phyloP scores from a whole-genome alignment of 2,329 filamentous ascomycete species.

The Tolypocladium ovalisporum region DNA sequence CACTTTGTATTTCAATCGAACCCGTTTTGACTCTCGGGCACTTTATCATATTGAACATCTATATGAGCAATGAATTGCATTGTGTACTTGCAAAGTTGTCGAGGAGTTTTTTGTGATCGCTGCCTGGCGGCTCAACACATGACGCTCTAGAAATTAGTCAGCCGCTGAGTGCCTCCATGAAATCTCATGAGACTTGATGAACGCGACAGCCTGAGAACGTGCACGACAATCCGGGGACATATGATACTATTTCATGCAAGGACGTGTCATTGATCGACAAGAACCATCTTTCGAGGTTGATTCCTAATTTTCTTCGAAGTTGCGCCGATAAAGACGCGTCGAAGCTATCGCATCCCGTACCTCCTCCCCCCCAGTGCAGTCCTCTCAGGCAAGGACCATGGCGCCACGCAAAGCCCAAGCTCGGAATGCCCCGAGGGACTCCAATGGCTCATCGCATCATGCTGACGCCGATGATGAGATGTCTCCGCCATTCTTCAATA shows the following conservation, averaged over 20 bases:
- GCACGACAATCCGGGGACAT: background rate
- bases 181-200: background rate
- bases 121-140: background rate
- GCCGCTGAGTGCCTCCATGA: background rate
- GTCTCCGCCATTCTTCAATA: constrained; percentile 41
- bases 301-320: background rate
- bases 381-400: background rate
- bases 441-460: background rate
- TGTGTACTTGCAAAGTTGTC: background rate
- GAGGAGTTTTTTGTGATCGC: background rate
- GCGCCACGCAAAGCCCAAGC: background rate
- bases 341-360: background rate
- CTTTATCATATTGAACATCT: background rate
- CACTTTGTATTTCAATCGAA: background rate
- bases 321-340: background rate
- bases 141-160: background rate
- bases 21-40: background rate
- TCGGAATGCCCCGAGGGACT: background rate
- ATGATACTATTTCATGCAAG: too few species aligned
- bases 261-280: background rate
- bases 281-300: too few species aligned
- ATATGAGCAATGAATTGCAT: background rate
- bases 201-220: background rate
- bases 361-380: background rate
- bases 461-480: constrained; percentile 11